Evolutionary conservation across 345 rosid species (phyloP).

Genomic region (Anastatica hierochuntica): DNA sequence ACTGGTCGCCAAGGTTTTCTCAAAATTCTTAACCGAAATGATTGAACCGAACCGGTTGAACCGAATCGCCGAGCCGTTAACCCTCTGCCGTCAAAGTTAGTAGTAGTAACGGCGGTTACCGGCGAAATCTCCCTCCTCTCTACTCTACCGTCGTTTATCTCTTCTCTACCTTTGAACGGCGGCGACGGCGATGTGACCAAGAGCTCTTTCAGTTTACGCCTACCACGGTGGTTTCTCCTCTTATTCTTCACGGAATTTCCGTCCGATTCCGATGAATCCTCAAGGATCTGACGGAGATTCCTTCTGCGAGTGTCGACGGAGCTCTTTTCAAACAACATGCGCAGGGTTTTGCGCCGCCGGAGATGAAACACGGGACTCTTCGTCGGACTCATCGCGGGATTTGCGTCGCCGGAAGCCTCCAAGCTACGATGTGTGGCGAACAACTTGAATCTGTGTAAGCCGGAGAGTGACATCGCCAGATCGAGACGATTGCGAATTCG

Average conservation of each 20-base stretch:
- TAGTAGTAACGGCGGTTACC: neutral
- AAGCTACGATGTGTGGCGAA: constrained; percentile 21
- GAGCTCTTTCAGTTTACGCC: constrained; percentile 19
- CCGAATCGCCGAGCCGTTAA: constrained; percentile 7
- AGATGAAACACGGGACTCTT: constrained; percentile 19
- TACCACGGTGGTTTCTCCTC: constrained; percentile 13
- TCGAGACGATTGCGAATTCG: neutral
- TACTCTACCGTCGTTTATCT: neutral
- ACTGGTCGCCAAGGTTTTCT: constrained; percentile 29
- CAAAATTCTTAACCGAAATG: constrained; percentile 22
- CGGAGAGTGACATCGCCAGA: constrained; percentile 20
- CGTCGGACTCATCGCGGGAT: constrained; percentile 23
- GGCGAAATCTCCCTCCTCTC: neutral
- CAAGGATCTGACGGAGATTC: constrained; percentile 25
- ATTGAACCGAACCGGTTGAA: constrained; percentile 17
- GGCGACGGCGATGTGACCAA: constrained; percentile 23
- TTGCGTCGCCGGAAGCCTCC: constrained; percentile 1
- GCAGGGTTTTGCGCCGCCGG: constrained; percentile 27
- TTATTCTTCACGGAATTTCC: constrained; percentile 16
- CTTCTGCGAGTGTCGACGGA: constrained; percentile 18
- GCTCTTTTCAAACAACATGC: constrained; percentile 23
- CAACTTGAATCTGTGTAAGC: constrained; percentile 19
- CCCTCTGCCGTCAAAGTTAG: constrained; percentile 18
- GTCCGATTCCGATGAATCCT: constrained; percentile 19
- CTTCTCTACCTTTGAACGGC: constrained; percentile 7